Conservation (phyloP, 352 stramenopile species). For the Phytophthora aleatoria region DNA sequence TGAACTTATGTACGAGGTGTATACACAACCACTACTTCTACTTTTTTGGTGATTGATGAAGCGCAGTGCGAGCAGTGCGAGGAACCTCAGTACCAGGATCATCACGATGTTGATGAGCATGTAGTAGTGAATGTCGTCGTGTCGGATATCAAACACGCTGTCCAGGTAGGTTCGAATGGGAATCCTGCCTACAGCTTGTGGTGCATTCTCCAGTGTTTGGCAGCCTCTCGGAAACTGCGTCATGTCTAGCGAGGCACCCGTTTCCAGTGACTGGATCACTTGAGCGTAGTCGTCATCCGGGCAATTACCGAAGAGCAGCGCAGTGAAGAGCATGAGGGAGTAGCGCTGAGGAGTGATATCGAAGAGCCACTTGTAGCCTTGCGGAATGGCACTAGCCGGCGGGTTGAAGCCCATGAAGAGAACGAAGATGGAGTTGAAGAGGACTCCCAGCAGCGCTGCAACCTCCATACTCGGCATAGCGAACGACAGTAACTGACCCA, state of each 20-base stretch:
- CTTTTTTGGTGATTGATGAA: slow-evolving; percentile 62
- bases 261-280: slow-evolving; percentile 23
- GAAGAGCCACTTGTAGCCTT: slow-evolving; percentile 44
- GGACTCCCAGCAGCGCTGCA: slow-evolving; percentile 35
- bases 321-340: slow-evolving; percentile 32
- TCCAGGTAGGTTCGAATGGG: slow-evolving; percentile 44
- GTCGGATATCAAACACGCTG: slow-evolving; percentile 37
- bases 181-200: slow-evolving; percentile 22
- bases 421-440: slow-evolving; percentile 56
- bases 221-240: slow-evolving; percentile 32
- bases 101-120: slow-evolving; percentile 36
- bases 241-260: slow-evolving; percentile 22
- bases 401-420: slow-evolving; percentile 62
- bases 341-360: slow-evolving; percentile 43
- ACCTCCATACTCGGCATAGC: slow-evolving; percentile 43
- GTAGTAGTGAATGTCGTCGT: slow-evolving; percentile 42
- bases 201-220: slow-evolving; percentile 36
- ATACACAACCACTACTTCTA: slow-evolving; percentile 13
- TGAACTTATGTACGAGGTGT: background rate
- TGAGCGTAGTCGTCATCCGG: slow-evolving; percentile 29
- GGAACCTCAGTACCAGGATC: slow-evolving; percentile 47
- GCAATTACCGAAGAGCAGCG: slow-evolving; percentile 37
- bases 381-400: slow-evolving; percentile 34
- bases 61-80: slow-evolving; percentile 47
- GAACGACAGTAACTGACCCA: slow-evolving; percentile 43